Base-by-base conservation (phyloP, 768 basidiomycete genomes). In the Suillus cothurnatus region DNA sequence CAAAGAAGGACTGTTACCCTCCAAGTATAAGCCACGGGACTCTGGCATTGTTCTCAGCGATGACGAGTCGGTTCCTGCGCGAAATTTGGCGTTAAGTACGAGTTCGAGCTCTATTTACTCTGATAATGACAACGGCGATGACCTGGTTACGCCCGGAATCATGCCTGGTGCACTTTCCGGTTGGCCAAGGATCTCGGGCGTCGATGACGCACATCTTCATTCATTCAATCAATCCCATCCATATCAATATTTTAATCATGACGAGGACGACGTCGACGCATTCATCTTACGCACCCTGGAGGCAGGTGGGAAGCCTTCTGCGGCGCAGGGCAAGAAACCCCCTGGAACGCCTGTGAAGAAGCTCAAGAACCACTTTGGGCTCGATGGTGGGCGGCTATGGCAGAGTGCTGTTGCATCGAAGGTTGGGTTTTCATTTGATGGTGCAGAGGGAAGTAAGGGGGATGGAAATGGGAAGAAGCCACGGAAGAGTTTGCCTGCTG, bases 271-370 rank as follows among this genome's bases (percentile, higher is more conserved):
- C 64, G 83, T 90, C 1, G 89, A 93, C 61, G 85, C 84, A 4
- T 93, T 93, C 74, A 93, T 94, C 67, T 77, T 88, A 69, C 86
- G 86, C 34, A 88, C 88, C 2, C 83, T 94, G 15, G 84, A 84
- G 7, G 81, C 84, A 4, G 86, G 85, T 14, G 80, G 84, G 17
- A 89, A 87, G 66, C 81, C 80, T 3, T 76, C 80, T 36, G 69
- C 75, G 58, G 75, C 76, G 41, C 74, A 77, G 64, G 72, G 73
- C 21, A 93, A 91, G 81, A 88, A 82, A 63, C 85, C 86, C 7
- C 92, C 92, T 1, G 91, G 90, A 0, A 94, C 92, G 17, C 92
- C 92, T 1, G 90, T 92, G n/a, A 94, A 94, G 82, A 87, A 83
- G 71, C 74, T 81, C 64, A 88, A 88, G 76, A 87, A 85, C 26